Evolutionary conservation across 345 rosid genomes (phyloP).

Genomic region (Gynandropsis gynandra): DNA sequence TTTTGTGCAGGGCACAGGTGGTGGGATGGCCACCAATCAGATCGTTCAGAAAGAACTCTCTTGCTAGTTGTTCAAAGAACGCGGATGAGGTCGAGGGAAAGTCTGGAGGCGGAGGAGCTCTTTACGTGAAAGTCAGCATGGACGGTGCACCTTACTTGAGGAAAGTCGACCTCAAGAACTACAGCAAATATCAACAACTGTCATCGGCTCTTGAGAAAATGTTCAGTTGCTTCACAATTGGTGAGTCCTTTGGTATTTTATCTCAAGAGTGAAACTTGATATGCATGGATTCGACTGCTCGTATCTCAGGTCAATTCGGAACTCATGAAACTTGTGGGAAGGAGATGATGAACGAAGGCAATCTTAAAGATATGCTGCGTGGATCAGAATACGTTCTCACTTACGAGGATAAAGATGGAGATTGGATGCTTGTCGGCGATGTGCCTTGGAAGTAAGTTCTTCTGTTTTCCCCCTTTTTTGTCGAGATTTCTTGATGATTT

Average conservation of each 20-base stretch:
- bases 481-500: too few species aligned
- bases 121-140: slow-evolving; percentile 69
- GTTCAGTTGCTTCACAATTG: slow-evolving; percentile 64
- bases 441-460: slow-evolving; percentile 74
- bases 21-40: slow-evolving; percentile 82
- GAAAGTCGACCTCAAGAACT: slow-evolving; percentile 57
- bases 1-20: slow-evolving; percentile 49
- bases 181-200: slow-evolving; percentile 49
- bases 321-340: slow-evolving; percentile 38
- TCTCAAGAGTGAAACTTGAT: slow-evolving; percentile 18
- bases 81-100: slow-evolving; percentile 51
- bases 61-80: slow-evolving; percentile 49
- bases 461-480: slow-evolving; percentile 25
- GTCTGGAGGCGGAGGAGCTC: slow-evolving; percentile 46
- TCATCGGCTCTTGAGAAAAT: slow-evolving; percentile 71
- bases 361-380: slow-evolving; percentile 48
- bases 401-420: slow-evolving; percentile 61
- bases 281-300: slow-evolving; percentile 28
- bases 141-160: slow-evolving; percentile 75
- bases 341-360: slow-evolving; percentile 49
- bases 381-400: slow-evolving; percentile 64
- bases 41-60: slow-evolving; percentile 56
- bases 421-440: slow-evolving; percentile 81
- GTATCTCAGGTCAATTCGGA: slow-evolving; percentile 47
- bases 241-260: slow-evolving; percentile 25